Base-by-base conservation (phyloP, 208 protist species). In the Novymonas esmeraldas region DNA sequence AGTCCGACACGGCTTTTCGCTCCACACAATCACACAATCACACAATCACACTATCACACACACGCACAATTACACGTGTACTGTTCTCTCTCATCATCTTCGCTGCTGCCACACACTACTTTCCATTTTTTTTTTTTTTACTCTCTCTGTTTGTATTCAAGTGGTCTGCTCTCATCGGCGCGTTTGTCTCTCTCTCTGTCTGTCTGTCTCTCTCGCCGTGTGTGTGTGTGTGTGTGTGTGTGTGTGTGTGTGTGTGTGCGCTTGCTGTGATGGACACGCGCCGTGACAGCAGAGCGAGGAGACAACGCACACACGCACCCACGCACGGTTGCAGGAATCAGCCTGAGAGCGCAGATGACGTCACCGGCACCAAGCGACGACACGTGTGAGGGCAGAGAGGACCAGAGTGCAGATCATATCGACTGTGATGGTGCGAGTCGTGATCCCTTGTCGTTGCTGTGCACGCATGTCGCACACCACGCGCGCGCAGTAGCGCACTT, bases 401-500 rank as follows among this genome's bases (percentile, higher is more conserved):
- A n/a, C n/a, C n/a, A n/a, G n/a, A n/a, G n/a, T n/a, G n/a, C n/a
- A n/a, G n/a, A n/a, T n/a, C n/a, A n/a, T n/a, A n/a, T n/a, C n/a
- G n/a, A n/a, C n/a, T n/a, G 9, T 44, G 34, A 13, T 20, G 10
- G 31, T 18, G 14, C 33, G 44, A 44, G 34, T 29, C 20, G 34
- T 26, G 31, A n/a, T 13, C 20, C 34, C 34, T 22, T 28, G 13
- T 20, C 16, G 33, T 49, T 24, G 29, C 22, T 26, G 26, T 24
- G 22, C 39, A 3, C 14, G 24, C 22, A 20, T 34, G n/a, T 61
- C 11, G 56, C 34, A 48, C 39, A 48, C 14, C 51, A 46, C 22
- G 60, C 54, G 14, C 39, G 38, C 38, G 69, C 69, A 33, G 29
- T 42, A 34, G 54, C 41, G 10, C 42, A 57, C 28, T 74, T 74